Evolutionary conservation across 202 grass and related monocot genomes (phyloP).

Genomic region (Eragrostis tef): DNA sequence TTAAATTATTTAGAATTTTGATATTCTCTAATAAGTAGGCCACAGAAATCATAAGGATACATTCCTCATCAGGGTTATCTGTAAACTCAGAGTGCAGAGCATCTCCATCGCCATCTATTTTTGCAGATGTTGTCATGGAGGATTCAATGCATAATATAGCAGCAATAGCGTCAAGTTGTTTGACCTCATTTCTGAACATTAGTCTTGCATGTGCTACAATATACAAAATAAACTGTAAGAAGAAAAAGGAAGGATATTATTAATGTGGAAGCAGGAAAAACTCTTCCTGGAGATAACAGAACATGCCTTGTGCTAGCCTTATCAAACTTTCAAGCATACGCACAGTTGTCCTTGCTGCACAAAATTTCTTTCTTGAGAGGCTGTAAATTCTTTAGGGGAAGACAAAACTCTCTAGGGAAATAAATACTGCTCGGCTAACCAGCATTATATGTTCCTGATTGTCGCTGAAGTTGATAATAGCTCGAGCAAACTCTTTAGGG

Average conservation of each 20-base stretch:
- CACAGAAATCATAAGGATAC: constrained; percentile 68
- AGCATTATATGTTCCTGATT: constrained; percentile 81
- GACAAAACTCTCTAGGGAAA: neutral
- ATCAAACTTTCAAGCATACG: constrained; percentile 98
- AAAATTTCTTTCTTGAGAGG: constrained; percentile 36
- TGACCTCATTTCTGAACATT: constrained; percentile 88
- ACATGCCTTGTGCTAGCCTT: constrained; percentile 84
- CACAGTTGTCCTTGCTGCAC: constrained; percentile 88
- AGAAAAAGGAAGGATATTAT: neutral
- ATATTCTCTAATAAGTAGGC: constrained; percentile 13
- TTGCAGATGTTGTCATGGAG: constrained; percentile 84
- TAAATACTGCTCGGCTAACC: constrained; percentile 46
- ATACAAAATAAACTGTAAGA: constrained; percentile 32
- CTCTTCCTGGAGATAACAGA: neutral
- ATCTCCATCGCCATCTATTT: constrained; percentile 68
- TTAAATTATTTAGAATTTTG: constrained; percentile 3
- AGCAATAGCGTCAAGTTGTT: constrained; percentile 68
- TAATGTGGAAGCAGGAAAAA: constrained; percentile 3
- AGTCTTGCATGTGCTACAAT: constrained; percentile 83
- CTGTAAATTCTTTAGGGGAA: constrained; percentile 24
- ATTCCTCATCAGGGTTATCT: constrained; percentile 81
- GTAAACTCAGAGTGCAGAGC: constrained; percentile 79
- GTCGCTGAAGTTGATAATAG: constrained; percentile 89
- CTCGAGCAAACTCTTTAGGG: constrained; percentile 69
- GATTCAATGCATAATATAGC: constrained; percentile 95